Conservation (phyloP, 83 land plant species). For the Picea abies region DNA sequence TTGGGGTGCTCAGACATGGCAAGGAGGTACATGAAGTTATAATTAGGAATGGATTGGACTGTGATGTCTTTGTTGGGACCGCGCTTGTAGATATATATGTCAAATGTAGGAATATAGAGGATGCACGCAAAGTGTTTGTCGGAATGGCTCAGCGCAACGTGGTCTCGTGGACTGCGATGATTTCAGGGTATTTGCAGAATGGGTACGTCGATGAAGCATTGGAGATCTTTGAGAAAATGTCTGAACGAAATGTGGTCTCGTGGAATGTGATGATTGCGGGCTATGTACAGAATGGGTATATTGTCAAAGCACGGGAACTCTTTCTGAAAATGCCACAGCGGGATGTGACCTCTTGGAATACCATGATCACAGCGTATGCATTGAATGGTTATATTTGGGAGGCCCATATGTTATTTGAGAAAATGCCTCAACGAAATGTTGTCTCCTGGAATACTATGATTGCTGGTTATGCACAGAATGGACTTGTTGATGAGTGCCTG, state of each 20-base stretch:
- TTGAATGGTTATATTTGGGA: background rate
- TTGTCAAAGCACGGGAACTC: background rate
- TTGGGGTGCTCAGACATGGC: background rate
- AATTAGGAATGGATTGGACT: background rate
- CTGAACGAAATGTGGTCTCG: background rate
- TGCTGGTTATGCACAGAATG: too few species aligned
- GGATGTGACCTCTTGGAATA: constrained; percentile 18
- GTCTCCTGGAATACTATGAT: too few species aligned
- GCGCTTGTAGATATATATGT: constrained; percentile 2
- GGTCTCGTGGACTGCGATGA: background rate
- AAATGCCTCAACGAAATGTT: too few species aligned
- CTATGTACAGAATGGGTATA: constrained; percentile 11
- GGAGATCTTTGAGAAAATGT: constrained; percentile 12
- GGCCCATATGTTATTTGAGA: too few species aligned
- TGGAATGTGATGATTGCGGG: constrained; percentile 21
- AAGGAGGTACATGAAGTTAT: background rate
- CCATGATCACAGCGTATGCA: constrained; percentile 19
- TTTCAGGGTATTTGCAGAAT: constrained; percentile 2
- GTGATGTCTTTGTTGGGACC: background rate
- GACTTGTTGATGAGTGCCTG: too few species aligned
- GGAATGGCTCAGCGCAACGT: background rate
- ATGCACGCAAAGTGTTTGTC: constrained; percentile 10
- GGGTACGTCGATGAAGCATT: constrained; percentile 1
- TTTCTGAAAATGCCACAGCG: constrained; percentile 19
- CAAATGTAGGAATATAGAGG: constrained; percentile 9